Conservation (phyloP, 2,329 filamentous ascomycete species). For the Colletotrichum tropicicola region DNA sequence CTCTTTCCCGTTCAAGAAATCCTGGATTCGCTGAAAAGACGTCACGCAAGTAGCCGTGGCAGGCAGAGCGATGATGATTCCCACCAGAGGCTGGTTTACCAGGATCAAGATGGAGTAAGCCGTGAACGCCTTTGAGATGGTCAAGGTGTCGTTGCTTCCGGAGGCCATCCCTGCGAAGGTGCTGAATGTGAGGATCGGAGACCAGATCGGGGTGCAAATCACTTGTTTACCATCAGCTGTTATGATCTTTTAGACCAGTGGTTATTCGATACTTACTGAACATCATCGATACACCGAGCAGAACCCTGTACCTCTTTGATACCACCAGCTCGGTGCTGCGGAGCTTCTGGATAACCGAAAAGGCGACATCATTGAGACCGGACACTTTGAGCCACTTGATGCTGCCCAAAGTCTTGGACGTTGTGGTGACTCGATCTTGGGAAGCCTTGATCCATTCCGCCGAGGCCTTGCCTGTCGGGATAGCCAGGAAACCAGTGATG, state of each 20-base stretch:
- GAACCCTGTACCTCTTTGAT: slow-evolving; percentile 34
- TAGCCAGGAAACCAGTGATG: slow-evolving; percentile 39
- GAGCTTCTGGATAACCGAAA: slow-evolving; percentile 32
- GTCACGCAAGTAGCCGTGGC: slow-evolving; percentile 28
- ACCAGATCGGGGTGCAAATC: slow-evolving; percentile 32
- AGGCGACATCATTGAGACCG: slow-evolving; percentile 52
- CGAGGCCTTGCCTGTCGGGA: slow-evolving; percentile 41
- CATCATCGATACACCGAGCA: slow-evolving; percentile 30
- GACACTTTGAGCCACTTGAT: slow-evolving; percentile 62
- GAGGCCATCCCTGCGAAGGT: slow-evolving; percentile 31
- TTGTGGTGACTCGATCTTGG: slow-evolving; percentile 56
- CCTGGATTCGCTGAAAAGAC: slow-evolving; percentile 38
- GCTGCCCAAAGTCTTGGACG: slow-evolving; percentile 54
- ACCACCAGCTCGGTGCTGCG: slow-evolving; percentile 33
- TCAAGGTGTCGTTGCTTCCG: background rate
- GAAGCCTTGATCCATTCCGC: slow-evolving; percentile 59
- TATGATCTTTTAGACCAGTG: background rate
- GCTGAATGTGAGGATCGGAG: slow-evolving; percentile 33
- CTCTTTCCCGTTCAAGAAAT: slow-evolving; percentile 34
- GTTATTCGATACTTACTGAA: slow-evolving; percentile 20
- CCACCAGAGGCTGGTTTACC: slow-evolving; percentile 33
- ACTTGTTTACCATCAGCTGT: slow-evolving; percentile 8
- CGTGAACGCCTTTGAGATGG: slow-evolving; percentile 33
- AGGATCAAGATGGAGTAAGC: slow-evolving; percentile 34
- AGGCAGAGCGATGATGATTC: slow-evolving; percentile 34